These are phyloP conservation scores for Rhizoclosmatium sp. DNA, from an alignment of 192 early-diverging fungal species.

Conservation along the genomic window DNA sequence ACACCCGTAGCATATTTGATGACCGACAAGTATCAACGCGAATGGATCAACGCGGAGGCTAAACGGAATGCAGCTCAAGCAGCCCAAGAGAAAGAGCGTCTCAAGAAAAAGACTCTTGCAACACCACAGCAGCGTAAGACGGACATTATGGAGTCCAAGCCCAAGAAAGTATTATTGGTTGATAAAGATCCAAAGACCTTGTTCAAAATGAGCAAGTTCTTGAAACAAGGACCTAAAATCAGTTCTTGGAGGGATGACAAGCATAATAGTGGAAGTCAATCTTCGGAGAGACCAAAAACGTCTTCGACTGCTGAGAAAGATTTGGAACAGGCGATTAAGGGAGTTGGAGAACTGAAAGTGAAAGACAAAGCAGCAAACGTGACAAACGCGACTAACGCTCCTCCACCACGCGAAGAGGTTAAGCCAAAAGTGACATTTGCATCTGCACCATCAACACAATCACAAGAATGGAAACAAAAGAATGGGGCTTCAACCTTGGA, in stretches of 20 bases:
- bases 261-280: not conserved
- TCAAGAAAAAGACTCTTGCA: conserved; percentile 20
- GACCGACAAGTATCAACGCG: conserved; percentile 63
- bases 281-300: not conserved
- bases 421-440: conserved; percentile 25
- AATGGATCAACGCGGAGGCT: conserved; percentile 49
- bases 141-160: conserved; percentile 26
- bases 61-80: conserved; percentile 36
- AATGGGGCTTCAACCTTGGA: not conserved
- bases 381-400: not conserved
- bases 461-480: not conserved
- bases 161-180: conserved; percentile 24
- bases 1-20: conserved; percentile 64
- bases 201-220: conserved; percentile 64
- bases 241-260: conserved; percentile 24
- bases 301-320: not conserved
- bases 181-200: conserved; percentile 54
- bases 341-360: not conserved
- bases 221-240: conserved; percentile 48
- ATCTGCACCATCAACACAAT: not conserved
- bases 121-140: not conserved
- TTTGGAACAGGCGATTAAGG: conserved; percentile 6
- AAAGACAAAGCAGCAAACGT: not conserved
- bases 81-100: conserved; percentile 34
- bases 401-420: not conserved